Evolutionary conservation across 345 rosid genomes (phyloP), one percentile per base, ranked within the genome.

Genomic region (Trapa incisa): DNA sequence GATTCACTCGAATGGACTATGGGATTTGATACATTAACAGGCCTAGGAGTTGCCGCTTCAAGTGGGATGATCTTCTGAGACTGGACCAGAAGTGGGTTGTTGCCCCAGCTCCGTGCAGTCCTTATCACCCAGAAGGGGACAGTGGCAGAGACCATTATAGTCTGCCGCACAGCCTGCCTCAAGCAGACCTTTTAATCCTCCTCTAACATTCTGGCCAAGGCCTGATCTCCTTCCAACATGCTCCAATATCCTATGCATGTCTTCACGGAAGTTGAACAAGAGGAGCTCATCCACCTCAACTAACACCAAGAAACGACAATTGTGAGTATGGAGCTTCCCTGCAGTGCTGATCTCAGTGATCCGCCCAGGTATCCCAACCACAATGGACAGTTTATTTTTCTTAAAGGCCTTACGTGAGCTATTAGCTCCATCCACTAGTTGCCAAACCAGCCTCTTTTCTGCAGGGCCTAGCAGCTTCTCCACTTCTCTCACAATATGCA

Each of bases 341-440:
- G 95, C 76, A n/a, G 92, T 91, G 74, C 99, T 91, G 65, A 94
- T 91, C 80, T 89, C 95, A 7, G 97, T 92, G 68, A 91, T 85
- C 69, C 97, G 83, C 29, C 99, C 97, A 13, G 99, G 99, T 22
- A 96, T 91, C 65, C 96, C 99, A 12, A 91, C 96, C 65, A 94
- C 85, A 68, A 94, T 94, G 29, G 83, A 79, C 0, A 96, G 99
- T 68, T 94, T 91, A 67, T 91, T 91, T 77, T 94, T 94, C 87
- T 84, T 91, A 13, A 94, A 88, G 29, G 91, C 95, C 75, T n/a
- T n/a, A n/a, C 99, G 82, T 73, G 87, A 82, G 68, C 88, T 84
- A 75, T 93, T 93, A 1, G 97, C 98, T 72, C 98, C 98, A 64
- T 97, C 98, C 9, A 94, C 97, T 74, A 91, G 88, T 73, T 94